Evolutionary conservation across 805 yeast species (phyloP).

Genomic region (Kuraishia cidri): DNA sequence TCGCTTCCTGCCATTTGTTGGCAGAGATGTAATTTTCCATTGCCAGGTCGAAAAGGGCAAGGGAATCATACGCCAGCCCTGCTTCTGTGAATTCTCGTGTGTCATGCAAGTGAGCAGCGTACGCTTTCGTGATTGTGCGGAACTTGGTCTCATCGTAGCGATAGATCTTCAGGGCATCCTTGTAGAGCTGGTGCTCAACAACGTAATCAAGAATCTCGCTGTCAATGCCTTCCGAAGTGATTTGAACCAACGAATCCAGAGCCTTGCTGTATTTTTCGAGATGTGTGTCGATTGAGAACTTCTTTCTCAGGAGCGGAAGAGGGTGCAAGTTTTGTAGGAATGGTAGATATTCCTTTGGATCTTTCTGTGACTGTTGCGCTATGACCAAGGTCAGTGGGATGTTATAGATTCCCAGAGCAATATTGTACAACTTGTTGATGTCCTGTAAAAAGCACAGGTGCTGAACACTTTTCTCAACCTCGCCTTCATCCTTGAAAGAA

Average conservation of each 20-base stretch:
- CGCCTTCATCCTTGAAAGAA: constrained; percentile 33
- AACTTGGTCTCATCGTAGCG: constrained; percentile 48
- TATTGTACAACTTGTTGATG: constrained; percentile 71
- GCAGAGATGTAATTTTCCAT: constrained; percentile 61
- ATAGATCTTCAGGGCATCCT: constrained; percentile 56
- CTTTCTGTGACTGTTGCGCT: constrained; percentile 96
- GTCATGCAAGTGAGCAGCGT: constrained; percentile 54
- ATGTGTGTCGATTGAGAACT: constrained; percentile 72
- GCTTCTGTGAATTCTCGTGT: constrained; percentile 62
- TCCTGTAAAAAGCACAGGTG: constrained; percentile 90
- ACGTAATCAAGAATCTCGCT: constrained; percentile 64
- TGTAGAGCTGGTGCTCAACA: constrained; percentile 59
- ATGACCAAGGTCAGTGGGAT: constrained; percentile 70
- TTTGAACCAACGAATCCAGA: constrained; percentile 48
- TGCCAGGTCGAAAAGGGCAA: constrained; percentile 50
- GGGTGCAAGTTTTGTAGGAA: constrained; percentile 74
- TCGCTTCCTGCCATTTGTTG: constrained; percentile 80
- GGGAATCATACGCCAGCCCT: constrained; percentile 67
- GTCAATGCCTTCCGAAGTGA: constrained; percentile 28
- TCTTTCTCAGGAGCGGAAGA: constrained; percentile 55
- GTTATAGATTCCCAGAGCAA: constrained; percentile 76
- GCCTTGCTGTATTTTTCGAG: constrained; percentile 66
- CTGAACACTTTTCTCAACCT: constrained; percentile 54
- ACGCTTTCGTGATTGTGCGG: constrained; percentile 42
- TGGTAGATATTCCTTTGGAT: constrained; percentile 94